Percentiles rank a stretch among this genome's conserved stretches.
Evolutionary conservation across 1,139 yeast species (phyloP).

Genomic region (Blastobotrys ciferrii): DNA sequence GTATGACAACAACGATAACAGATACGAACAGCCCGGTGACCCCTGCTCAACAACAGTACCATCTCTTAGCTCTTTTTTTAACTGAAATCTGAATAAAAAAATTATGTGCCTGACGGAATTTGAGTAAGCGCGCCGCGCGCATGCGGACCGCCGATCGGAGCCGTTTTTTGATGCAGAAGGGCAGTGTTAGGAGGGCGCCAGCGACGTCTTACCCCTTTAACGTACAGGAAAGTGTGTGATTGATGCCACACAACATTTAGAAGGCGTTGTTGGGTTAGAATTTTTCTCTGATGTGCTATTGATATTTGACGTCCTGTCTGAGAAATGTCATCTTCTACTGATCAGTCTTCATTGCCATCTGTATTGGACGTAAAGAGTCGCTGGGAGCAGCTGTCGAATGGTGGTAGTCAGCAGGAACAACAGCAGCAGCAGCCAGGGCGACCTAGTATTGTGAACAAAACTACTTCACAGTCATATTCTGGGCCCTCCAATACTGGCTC

Average conservation of each 20-base stretch:
- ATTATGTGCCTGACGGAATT: no score
- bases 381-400: constrained; percentile 30
- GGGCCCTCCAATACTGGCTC: neutral
- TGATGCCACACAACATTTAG: neutral
- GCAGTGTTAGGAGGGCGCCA: neutral
- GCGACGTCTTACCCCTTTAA: neutral
- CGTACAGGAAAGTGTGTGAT: neutral
- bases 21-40: no score
- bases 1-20: no score
- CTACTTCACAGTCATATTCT: constrained; percentile 3
- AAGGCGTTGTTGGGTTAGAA: neutral
- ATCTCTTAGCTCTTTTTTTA: no score
- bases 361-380: constrained; percentile 28
- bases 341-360: constrained; percentile 30
- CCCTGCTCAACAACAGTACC: no score
- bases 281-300: neutral
- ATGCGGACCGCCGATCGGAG: neutral
- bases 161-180: neutral
- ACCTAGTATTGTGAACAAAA: neutral
- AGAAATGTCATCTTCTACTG: constrained; percentile 19
- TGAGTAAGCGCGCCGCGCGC: neutral
- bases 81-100: no score
- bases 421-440: neutral
- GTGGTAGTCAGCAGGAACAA: neutral
- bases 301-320: constrained; percentile 1